Evolutionary conservation across 345 rosid species (phyloP), one percentile per base, ranked within the genome.

Genomic region (Draba incana): DNA sequence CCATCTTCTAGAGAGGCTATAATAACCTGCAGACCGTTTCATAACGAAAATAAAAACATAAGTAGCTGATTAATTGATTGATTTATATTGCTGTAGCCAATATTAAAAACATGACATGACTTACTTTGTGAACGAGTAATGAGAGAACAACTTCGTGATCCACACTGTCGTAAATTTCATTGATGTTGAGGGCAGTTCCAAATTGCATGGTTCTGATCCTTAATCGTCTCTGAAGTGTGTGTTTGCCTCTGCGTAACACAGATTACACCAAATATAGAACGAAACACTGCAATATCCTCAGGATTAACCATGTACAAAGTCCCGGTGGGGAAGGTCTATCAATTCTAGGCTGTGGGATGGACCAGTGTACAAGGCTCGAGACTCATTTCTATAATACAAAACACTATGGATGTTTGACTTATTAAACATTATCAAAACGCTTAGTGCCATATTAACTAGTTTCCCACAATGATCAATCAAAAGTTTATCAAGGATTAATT

Each of bases 111-210:
- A 28, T 25, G 47, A 52, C 57, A 75, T 53, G 45, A 54, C 71
- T 57, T 30, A 91, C 99, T 96, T 89, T 91, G 80, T 94, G 98
- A 75, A 94, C 93, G 55, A 91, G 98, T 69, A 91, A 69, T 4
- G 96, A 85, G 52, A 94, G 83, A 74, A 94, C 86, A 30, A 75
- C 89, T 87, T 91, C 98, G 63, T 86, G 83, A 76, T 89, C 96
- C 56, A 91, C 96, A 82, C 83, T 84, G 75, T 89, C 95, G 62
- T 89, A 91, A 62, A 91, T 82, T 71, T 91, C 96, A 74, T 80
- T 82, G 59, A 84, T 79, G 79, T 88, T 89, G 46, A 79, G 84
- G 53, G 97, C 92, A 62, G 86, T 77, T 76, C 81, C 86, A 81
- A 72, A 94, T 59, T 86, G 95, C 78, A 91, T 48, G 69, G 99